phyloP scores from a whole-genome alignment of 2,329 filamentous ascomycete genomes.

The Biscogniauxia sp. region DNA sequence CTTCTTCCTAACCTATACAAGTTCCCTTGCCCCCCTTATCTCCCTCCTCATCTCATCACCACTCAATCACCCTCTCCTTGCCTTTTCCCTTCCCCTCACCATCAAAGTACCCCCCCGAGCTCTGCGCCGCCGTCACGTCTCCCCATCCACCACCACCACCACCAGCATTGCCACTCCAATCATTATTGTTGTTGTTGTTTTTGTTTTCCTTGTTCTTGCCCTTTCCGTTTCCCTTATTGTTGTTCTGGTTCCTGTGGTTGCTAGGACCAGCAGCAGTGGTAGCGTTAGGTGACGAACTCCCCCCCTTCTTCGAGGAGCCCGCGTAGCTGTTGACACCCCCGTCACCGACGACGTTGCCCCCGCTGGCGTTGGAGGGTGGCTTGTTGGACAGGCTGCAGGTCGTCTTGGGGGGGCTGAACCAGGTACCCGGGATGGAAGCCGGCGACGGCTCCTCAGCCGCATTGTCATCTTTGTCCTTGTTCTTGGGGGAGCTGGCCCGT shows the following conservation, averaged over 20 bases:
- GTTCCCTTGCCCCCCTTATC: no score
- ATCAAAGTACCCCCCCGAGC: conserved; percentile 26
- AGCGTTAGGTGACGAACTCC: background rate
- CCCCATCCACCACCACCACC: conserved; percentile 8
- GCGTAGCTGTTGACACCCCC: background rate
- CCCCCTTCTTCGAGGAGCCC: conserved; percentile 1
- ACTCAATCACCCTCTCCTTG: background rate
- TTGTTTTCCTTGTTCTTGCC: conserved; percentile 7
- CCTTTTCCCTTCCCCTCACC: conserved; percentile 3
- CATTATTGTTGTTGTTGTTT: background rate
- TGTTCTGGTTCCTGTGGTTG: no score
- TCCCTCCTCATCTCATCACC: background rate
- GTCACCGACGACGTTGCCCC: conserved; percentile 9
- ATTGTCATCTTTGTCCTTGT: conserved; percentile 1
- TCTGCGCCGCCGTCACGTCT: conserved; percentile 22
- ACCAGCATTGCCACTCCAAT: no score
- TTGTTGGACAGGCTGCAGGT: background rate
- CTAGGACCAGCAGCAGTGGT: no score
- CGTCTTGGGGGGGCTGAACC: conserved; percentile 7
- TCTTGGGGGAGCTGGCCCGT: background rate
- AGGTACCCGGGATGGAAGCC: conserved; percentile 6
- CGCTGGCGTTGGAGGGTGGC: conserved; percentile 2
- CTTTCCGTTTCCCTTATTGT: conserved; percentile 3
- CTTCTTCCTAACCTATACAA: no score
- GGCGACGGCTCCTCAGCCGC: background rate